A percentile compares a stretch with the other conserved stretches of the same genome.
Evolutionary conservation across 2,329 filamentous ascomycete genomes (phyloP).

Genomic region (Colletotrichum sublineola): DNA sequence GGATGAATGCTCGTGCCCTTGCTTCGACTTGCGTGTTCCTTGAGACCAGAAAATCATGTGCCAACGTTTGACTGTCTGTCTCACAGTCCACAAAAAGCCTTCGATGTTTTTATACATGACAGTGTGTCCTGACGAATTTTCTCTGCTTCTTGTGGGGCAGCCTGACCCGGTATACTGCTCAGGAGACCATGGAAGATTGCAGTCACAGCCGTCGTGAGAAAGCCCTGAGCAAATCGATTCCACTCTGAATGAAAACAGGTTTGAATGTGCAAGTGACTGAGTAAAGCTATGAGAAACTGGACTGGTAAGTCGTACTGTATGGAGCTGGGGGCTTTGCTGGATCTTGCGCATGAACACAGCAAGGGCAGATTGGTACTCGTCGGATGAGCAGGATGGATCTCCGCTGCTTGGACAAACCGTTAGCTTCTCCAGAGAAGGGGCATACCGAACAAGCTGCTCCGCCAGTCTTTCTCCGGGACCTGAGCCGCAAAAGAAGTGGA

Average conservation of each 20-base stretch:
- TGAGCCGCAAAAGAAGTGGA: not conserved
- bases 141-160: too few species aligned
- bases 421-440: not conserved
- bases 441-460: not conserved
- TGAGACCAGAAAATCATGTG: not conserved
- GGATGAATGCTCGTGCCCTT: too few species aligned
- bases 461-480: not conserved
- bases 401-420: not conserved
- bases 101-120: not conserved
- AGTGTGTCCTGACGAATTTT: not conserved
- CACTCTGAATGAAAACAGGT: not conserved
- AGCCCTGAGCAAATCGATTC: not conserved
- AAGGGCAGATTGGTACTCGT: not conserved
- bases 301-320: not conserved
- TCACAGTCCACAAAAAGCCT: conserved; percentile 2
- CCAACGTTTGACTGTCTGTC: not conserved
- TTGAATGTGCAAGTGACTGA: not conserved
- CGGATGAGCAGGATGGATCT: not conserved
- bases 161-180: not conserved
- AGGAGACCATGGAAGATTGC: not conserved
- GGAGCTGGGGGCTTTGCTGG: not conserved
- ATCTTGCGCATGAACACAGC: not conserved
- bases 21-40: not conserved
- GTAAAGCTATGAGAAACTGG: not conserved
- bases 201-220: not conserved